Conservation (phyloP, 2,329 filamentous ascomycete species). For the Myriangium duriaei region DNA sequence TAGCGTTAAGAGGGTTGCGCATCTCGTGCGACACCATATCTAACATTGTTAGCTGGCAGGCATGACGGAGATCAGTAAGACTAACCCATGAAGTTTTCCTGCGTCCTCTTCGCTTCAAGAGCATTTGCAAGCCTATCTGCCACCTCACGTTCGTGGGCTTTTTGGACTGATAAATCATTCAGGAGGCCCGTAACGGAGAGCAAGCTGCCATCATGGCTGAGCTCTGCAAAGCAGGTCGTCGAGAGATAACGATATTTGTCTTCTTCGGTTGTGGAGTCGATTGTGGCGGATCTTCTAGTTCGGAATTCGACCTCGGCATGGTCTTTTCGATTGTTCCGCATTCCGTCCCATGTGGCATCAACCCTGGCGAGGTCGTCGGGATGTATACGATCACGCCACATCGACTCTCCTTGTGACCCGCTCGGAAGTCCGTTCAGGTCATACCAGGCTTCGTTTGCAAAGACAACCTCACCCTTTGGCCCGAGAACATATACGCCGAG, state of each 20-base stretch:
- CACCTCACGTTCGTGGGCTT: slow-evolving; percentile 9
- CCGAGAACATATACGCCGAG: slow-evolving; percentile 6
- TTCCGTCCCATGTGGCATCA: slow-evolving; percentile 3
- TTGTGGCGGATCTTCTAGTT: not conserved
- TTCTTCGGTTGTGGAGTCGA: not conserved
- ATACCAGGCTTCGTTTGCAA: slow-evolving; percentile 7
- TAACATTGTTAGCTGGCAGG: slow-evolving; percentile 2
- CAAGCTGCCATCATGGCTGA: not conserved
- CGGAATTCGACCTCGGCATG: slow-evolving; percentile 7
- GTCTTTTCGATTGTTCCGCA: not conserved
- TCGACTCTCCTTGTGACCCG: slow-evolving; percentile 1
- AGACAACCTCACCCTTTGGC: slow-evolving; percentile 1
- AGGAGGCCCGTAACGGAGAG: slow-evolving; percentile 5
- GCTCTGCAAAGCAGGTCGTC: slow-evolving; percentile 6
- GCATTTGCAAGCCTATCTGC: slow-evolving; percentile 22
- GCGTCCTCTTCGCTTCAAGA: slow-evolving; percentile 24
- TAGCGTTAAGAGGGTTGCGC: slow-evolving; percentile 9
- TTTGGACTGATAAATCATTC: slow-evolving; percentile 2
- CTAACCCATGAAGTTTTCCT: slow-evolving; percentile 11
- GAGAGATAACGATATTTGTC: slow-evolving; percentile 1
- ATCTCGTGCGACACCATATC: slow-evolving; percentile 10
- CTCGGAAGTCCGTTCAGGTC: slow-evolving; percentile 1
- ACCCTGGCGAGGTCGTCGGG: slow-evolving; percentile 3
- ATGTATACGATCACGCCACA: slow-evolving; percentile 3
- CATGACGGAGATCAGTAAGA: not conserved